A percentile compares a stretch with the other conserved stretches of the same genome.
Conservation (phyloP, 148 eudicot genomes). For the Nepenthes mirabilis region DNA sequence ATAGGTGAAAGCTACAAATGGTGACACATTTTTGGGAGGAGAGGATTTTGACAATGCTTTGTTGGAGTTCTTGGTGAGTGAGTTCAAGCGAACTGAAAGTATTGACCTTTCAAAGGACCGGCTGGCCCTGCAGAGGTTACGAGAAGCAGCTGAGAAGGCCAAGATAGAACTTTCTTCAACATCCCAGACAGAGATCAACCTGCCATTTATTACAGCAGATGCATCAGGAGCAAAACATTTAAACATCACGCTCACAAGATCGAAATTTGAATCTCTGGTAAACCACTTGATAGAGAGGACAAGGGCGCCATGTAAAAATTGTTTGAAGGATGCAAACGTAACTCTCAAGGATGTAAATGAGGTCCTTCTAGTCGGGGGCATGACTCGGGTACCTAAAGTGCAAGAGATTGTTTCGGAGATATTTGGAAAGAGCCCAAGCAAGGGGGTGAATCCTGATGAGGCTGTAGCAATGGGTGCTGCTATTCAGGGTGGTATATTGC, state of each 20-base stretch:
- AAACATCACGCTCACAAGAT: slow-evolving; percentile 81
- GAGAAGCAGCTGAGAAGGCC: slow-evolving; percentile 96
- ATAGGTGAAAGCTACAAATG: slow-evolving; percentile 98
- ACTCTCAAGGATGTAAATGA: slow-evolving; percentile 65
- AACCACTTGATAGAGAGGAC: slow-evolving; percentile 79
- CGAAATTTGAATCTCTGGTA: slow-evolving; percentile 81
- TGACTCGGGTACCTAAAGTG: slow-evolving; percentile 92
- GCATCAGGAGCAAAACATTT: slow-evolving; percentile 86
- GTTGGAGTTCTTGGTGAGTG: slow-evolving; percentile 65
- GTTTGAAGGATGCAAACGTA: slow-evolving; percentile 85
- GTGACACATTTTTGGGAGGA: slow-evolving; percentile 96
- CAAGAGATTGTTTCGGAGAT: slow-evolving; percentile 72
- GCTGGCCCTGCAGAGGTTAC: slow-evolving; percentile 83
- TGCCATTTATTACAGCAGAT: slow-evolving; percentile 91
- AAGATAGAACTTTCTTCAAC: slow-evolving; percentile 93
- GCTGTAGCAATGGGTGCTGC: slow-evolving; percentile 99
- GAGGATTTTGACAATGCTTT: slow-evolving; percentile 88
- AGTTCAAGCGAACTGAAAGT: slow-evolving; percentile 68
- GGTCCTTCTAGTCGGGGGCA: slow-evolving; percentile 94
- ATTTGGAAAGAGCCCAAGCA: slow-evolving; percentile 85
- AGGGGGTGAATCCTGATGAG: slow-evolving; percentile 95
- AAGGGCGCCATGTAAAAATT: slow-evolving; percentile 60
- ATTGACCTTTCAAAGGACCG: slow-evolving; percentile 64
- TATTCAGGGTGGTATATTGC: slow-evolving; percentile 91
- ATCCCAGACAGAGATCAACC: slow-evolving; percentile 84